These are phyloP conservation scores for Naganishia albida DNA, from an alignment of 1,284 basidiomycete species.

Conservation along the genomic window DNA sequence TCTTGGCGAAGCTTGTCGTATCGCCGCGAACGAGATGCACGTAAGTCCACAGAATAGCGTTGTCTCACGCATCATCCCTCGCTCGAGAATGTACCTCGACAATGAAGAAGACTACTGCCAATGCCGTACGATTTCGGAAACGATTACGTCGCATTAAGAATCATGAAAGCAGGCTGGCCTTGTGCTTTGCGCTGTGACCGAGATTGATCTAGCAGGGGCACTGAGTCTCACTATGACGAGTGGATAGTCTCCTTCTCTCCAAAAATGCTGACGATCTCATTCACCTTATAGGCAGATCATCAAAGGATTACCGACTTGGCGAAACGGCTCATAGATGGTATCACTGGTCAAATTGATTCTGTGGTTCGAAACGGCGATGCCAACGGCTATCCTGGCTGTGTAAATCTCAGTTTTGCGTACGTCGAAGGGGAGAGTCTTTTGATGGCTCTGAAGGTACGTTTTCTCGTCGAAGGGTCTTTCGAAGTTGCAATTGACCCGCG, in stretches of 20 bases:
- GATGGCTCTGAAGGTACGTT: conserved; percentile 82
- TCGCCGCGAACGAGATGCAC: conserved; percentile 88
- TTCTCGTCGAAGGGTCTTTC: not conserved
- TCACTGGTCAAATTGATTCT: conserved; percentile 80
- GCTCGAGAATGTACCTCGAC: not conserved
- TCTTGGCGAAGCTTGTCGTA: conserved; percentile 89
- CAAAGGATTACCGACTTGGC: conserved; percentile 74
- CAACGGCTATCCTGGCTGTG: conserved; percentile 84
- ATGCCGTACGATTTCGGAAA: not conserved
- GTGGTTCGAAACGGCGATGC: conserved; percentile 92
- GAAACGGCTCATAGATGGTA: conserved; percentile 75
- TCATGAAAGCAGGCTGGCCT: conserved; percentile 6
- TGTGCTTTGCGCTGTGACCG: not conserved
- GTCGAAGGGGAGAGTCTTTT: conserved; percentile 96
- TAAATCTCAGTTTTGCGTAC: conserved; percentile 95
- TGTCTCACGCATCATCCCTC: too few relatives aligned
- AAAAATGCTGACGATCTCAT: not conserved
- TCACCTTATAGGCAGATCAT: conserved; percentile 71
- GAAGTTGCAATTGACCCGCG: not conserved
- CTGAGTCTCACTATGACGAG: not conserved
- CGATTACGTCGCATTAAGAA: not conserved
- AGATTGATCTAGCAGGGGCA: conserved; percentile 12
- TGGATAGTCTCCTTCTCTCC: not conserved
- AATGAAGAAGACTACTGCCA: not conserved
- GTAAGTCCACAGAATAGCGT: conserved; percentile 61